Evolutionary conservation across 768 basidiomycete genomes (phyloP).

Genomic region (Tulasnella calospora): DNA sequence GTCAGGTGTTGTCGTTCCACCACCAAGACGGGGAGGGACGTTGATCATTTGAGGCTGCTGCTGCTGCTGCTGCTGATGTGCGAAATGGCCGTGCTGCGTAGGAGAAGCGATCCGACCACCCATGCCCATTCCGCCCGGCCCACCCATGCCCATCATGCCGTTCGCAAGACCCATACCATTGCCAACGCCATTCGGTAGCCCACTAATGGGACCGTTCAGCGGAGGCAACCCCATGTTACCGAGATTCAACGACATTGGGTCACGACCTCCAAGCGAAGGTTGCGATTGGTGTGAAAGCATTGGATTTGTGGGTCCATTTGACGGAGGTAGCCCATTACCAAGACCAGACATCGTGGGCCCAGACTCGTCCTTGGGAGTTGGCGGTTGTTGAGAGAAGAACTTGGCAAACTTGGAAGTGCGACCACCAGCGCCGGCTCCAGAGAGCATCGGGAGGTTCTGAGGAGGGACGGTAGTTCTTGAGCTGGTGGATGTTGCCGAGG

Average conservation of each 20-base stretch:
- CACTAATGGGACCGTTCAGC: background rate
- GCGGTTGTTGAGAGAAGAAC: slow-evolving; percentile 20
- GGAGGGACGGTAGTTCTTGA: background rate
- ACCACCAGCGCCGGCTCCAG: slow-evolving; percentile 9
- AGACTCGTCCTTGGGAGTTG: slow-evolving; percentile 9
- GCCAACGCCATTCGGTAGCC: background rate
- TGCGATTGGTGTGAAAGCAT: background rate
- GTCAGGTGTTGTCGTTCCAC: background rate
- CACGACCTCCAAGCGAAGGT: slow-evolving; percentile 7
- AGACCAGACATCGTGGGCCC: background rate
- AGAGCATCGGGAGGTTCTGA: background rate
- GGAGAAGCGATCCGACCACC: slow-evolving; percentile 19
- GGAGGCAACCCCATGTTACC: slow-evolving; percentile 7
- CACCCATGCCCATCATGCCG: background rate
- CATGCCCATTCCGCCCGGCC: slow-evolving; percentile 8
- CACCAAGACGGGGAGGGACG: slow-evolving; percentile 28
- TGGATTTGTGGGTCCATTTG: background rate
- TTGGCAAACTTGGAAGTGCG: slow-evolving; percentile 25
- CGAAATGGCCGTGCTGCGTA: background rate
- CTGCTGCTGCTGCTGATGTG: slow-evolving; percentile 46
- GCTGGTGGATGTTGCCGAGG: background rate
- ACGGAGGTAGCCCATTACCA: background rate
- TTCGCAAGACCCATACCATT: background rate
- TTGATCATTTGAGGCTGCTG: slow-evolving; percentile 36
- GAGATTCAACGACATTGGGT: background rate